phyloP scores from a whole-genome alignment of 768 basidiomycete genomes.

The Myochromella boudieri region DNA sequence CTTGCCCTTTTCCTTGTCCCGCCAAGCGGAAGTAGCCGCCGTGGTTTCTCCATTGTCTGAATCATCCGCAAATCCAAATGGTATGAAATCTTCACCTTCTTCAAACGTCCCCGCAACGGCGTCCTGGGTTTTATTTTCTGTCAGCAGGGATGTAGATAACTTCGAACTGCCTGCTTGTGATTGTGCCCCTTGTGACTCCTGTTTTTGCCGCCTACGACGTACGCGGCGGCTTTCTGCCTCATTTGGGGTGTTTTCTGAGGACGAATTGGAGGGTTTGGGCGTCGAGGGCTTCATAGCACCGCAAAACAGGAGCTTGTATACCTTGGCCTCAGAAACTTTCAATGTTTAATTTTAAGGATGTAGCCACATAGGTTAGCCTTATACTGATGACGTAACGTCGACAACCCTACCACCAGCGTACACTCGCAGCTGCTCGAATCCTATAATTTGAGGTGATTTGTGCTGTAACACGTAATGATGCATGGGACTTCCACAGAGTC shows the following conservation, averaged over 20 bases:
- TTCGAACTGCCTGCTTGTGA: constrained; percentile 5
- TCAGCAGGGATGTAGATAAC: not conserved
- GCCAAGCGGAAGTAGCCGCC: not conserved
- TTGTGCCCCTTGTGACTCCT: constrained; percentile 5
- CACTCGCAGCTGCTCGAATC: no score
- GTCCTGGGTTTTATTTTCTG: not conserved
- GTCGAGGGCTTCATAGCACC: constrained; percentile 6
- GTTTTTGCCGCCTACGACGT: constrained; percentile 17
- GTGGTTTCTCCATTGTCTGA: not conserved
- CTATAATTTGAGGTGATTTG: no score
- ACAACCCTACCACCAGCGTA: no score
- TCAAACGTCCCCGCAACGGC: constrained; percentile 19
- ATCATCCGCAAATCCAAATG: constrained; percentile 17
- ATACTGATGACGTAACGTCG: not conserved
- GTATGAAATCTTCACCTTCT: constrained; percentile 31
- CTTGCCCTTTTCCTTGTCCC: constrained; percentile 17
- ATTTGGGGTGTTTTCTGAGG: constrained; percentile 7
- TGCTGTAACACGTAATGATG: no score
- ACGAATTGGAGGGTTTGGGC: constrained; percentile 5
- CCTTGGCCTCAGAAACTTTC: constrained; percentile 1
- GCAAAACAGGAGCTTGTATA: not conserved
- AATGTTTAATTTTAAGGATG: constrained; percentile 7
- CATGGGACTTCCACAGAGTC: no score
- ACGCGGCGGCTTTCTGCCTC: constrained; percentile 6
- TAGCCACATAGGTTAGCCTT: not conserved